Percentiles rank a stretch among this genome's conserved stretches.
Conservation (phyloP, 805 yeast species). For the Priceomyces haplophilus region DNA sequence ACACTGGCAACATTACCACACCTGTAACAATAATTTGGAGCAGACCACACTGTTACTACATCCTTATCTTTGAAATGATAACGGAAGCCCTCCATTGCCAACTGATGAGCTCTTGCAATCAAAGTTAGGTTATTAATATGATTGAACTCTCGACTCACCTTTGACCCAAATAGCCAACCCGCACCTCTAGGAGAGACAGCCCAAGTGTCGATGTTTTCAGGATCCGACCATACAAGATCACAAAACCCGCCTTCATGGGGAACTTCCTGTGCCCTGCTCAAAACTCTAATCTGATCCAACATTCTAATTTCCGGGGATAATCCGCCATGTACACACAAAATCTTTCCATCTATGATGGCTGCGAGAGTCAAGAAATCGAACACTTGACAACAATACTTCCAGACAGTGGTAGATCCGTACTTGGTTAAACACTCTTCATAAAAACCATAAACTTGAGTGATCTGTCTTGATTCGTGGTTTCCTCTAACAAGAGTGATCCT, state of each 20-base stretch:
- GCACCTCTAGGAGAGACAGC: conserved; percentile 98
- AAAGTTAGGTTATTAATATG: conserved; percentile 85
- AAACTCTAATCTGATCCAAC: conserved; percentile 93
- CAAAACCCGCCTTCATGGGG: conserved; percentile 99
- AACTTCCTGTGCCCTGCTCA: conserved; percentile 94
- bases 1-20: conserved; percentile 99
- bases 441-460: conserved; percentile 98
- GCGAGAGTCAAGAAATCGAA: conserved; percentile 92
- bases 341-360: conserved; percentile 92
- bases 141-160: conserved; percentile 92
- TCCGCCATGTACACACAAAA: conserved; percentile 96
- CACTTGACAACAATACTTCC: conserved; percentile 96
- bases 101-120: conserved; percentile 95
- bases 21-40: conserved; percentile 95
- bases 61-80: conserved; percentile 95
- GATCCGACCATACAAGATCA: conserved; percentile 96
- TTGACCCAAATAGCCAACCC: conserved; percentile 95
- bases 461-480: conserved; percentile 96
- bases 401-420: conserved; percentile 90
- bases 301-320: conserved; percentile 94
- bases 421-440: conserved; percentile 93
- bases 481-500: conserved; percentile 91
- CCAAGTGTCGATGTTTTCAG: conserved; percentile 97
- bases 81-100: conserved; percentile 97
- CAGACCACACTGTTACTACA: conserved; percentile 97